Evolutionary conservation across 768 basidiomycete species (phyloP).

Genomic region (Tephrocybe sp.): DNA sequence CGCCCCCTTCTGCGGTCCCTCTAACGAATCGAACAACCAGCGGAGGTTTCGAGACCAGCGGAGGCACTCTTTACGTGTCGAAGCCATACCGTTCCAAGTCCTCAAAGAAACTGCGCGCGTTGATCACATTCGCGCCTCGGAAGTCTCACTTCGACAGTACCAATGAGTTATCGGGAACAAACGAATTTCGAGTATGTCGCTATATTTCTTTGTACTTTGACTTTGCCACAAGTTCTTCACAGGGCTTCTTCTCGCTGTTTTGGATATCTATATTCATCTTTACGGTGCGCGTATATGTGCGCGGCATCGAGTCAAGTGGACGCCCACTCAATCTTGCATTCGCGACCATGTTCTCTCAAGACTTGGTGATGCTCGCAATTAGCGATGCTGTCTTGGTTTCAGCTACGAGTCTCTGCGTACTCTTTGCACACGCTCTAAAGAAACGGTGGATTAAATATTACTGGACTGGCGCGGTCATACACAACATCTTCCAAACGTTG

Average conservation of each 20-base stretch:
- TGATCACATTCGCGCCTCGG: slow-evolving; percentile 85
- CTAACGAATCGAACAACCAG: slow-evolving; percentile 29
- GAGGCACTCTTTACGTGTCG: slow-evolving; percentile 73
- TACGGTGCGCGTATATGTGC: slow-evolving; percentile 74
- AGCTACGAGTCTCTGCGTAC: slow-evolving; percentile 76
- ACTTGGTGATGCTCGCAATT: slow-evolving; percentile 79
- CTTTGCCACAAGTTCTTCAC: slow-evolving; percentile 3
- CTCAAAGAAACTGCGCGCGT: slow-evolving; percentile 76
- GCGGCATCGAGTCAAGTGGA: slow-evolving; percentile 76
- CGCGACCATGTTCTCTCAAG: slow-evolving; percentile 83
- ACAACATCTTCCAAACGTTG: slow-evolving; percentile 76
- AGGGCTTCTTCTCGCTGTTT: slow-evolving; percentile 96
- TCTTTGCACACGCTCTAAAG: slow-evolving; percentile 75
- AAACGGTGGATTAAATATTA: slow-evolving; percentile 83
- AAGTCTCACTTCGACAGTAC: slow-evolving; percentile 82
- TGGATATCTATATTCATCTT: slow-evolving; percentile 90
- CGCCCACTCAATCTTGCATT: slow-evolving; percentile 78
- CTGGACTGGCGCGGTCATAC: slow-evolving; percentile 72
- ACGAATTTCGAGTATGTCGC: slow-evolving; percentile 77
- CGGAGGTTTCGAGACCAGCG: slow-evolving; percentile 51
- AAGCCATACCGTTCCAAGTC: slow-evolving; percentile 73
- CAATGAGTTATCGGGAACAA: slow-evolving; percentile 70
- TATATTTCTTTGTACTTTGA: background rate
- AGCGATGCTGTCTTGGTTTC: slow-evolving; percentile 82
- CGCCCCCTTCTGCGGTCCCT: background rate